Evolutionary conservation across 805 yeast genomes (phyloP).

Genomic region (Ogataea sp.): DNA sequence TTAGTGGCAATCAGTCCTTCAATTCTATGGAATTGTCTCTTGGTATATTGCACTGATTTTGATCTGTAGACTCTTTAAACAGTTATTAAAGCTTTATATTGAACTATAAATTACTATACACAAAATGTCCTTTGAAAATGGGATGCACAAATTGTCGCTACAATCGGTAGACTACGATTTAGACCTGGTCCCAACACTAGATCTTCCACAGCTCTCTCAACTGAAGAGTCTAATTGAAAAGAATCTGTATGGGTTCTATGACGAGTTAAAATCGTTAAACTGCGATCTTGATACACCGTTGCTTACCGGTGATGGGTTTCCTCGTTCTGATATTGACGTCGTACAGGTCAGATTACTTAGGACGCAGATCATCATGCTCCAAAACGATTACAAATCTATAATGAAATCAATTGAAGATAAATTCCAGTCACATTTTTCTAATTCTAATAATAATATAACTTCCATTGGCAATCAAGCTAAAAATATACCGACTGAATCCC

Average conservation of each 20-base stretch:
- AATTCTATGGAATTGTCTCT: no score
- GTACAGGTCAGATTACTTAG: conserved; percentile 57
- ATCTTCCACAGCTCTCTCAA: conserved; percentile 16
- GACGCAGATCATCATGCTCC: conserved; percentile 53
- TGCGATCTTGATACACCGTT: conserved; percentile 56
- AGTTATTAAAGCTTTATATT: no score
- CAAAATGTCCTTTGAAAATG: conserved; percentile 17
- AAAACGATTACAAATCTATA: conserved; percentile 58
- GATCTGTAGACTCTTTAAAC: no score
- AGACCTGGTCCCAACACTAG: conserved; percentile 4
- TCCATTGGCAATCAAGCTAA: no score
- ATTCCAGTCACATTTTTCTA: conserved; percentile 30
- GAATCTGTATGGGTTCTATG: conserved; percentile 33
- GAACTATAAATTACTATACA: no score
- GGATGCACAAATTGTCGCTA: conserved; percentile 15
- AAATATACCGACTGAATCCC: no score
- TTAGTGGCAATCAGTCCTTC: no score
- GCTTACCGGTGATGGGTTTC: conserved; percentile 72
- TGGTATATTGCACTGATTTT: no score
- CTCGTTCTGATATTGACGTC: conserved; percentile 77
- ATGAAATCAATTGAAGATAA: conserved; percentile 37
- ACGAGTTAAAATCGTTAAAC: conserved; percentile 22
- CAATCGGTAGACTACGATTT: conserved; percentile 11
- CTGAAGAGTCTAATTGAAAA: conserved; percentile 33
- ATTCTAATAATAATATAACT: no score